These are phyloP conservation scores for Aegilops bicornis DNA, from an alignment of 176 grass and related monocot genomes.

Conservation along the genomic window DNA sequence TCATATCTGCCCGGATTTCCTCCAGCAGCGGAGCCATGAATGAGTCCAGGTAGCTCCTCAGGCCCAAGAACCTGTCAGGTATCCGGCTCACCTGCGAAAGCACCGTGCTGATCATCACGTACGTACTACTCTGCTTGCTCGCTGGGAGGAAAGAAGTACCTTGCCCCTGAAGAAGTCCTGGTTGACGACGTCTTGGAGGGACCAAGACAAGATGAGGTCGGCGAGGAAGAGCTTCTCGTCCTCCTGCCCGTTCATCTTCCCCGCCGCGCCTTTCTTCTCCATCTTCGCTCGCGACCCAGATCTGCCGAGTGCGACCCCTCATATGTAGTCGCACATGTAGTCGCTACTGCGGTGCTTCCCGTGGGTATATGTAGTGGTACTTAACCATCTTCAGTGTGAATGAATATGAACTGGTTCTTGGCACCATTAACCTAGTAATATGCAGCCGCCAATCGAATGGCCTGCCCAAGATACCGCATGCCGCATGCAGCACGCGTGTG, in stretches of 20 bases:
- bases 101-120: no score
- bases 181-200: slow-evolving; percentile 50
- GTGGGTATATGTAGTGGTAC: no score
- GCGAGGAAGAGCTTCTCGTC: slow-evolving; percentile 27
- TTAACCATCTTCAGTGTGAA: no score
- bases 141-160: not conserved
- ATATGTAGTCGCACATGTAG: no score
- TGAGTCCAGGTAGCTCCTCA: slow-evolving; percentile 42
- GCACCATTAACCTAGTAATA: no score
- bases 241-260: not conserved
- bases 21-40: slow-evolving; percentile 54
- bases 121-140: no score
- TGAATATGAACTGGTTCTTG: no score
- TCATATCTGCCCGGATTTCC: slow-evolving; percentile 57
- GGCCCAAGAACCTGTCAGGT: slow-evolving; percentile 30
- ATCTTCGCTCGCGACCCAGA: not conserved
- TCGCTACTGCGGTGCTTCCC: no score
- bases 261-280: slow-evolving; percentile 21
- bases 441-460: not conserved
- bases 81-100: slow-evolving; percentile 21
- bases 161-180: slow-evolving; percentile 50
- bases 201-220: slow-evolving; percentile 57
- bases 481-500: not conserved
- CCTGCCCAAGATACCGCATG: not conserved
- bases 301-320: no score